Evolutionary conservation across 1,139 yeast genomes (phyloP), one percentile per base, ranked within the genome.

Genomic region (Hanseniaspora gamundiae): DNA sequence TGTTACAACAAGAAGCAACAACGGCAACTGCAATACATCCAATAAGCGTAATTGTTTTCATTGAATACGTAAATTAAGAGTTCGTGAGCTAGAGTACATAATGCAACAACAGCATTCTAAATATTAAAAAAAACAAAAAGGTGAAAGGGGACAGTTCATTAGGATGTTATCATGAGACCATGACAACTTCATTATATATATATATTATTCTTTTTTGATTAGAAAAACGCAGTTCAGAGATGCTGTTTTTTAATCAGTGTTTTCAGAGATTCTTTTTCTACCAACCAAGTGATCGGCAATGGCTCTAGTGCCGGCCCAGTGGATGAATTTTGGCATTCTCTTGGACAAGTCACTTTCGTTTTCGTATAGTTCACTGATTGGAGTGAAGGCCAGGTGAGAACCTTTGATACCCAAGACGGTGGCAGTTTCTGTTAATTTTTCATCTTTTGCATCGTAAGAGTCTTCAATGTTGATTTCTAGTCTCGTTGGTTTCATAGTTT

Each of bases 201-300:
- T n/a, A n/a, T n/a, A n/a, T n/a, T n/a, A n/a, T n/a, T n/a, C n/a
- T n/a, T n/a, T n/a, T n/a, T n/a, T n/a, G n/a, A n/a, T n/a, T n/a
- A n/a, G n/a, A n/a, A n/a, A n/a, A n/a, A n/a, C n/a, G n/a, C n/a
- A n/a, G n/a, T n/a, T n/a, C n/a, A n/a, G n/a, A n/a, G n/a, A 28
- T 28, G 14, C 11, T 28, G 14, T 13, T 28, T 11, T 6, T 30
- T 30, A 30, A n/a, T 33, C n/a, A 10, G n/a, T 17, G 36, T 11
- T 33, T 33, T 33, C 36, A 35, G 28, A 43, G 35, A 44, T 29
- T 41, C 46, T 59, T 57, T 60, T 72, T 67, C 95, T 75, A 42
- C 95, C 95, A 39, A 82, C 94, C 61, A 88, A 71, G 61, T 79
- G 80, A 66, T 87, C 95, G 47, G 94, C 85, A 57, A 83, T 74